A percentile compares a stretch with the other conserved stretches of the same genome.
These are phyloP conservation scores for Pyrus pyrifolia DNA, from an alignment of 306 rosid genomes.

Conservation along the genomic window DNA sequence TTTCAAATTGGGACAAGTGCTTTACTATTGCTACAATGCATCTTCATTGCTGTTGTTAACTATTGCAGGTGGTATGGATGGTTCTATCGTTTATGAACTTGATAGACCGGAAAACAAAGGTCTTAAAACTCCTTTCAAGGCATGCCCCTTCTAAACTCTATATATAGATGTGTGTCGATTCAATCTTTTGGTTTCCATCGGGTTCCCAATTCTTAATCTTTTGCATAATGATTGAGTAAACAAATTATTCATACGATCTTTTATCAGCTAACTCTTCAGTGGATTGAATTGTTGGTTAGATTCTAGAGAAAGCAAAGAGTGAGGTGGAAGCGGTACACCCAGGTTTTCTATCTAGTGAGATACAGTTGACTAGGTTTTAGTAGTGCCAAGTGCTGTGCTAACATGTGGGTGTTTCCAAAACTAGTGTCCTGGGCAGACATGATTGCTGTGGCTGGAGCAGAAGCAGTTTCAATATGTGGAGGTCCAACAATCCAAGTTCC, in stretches of 20 bases:
- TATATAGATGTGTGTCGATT: not conserved
- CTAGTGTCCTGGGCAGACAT: constrained; percentile 91
- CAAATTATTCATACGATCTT: not conserved
- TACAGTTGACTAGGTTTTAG: constrained; percentile 11
- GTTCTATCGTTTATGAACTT: constrained; percentile 77
- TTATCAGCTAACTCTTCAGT: constrained; percentile 24
- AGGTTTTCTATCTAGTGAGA: constrained; percentile 44
- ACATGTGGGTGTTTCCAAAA: constrained; percentile 25
- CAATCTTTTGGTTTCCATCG: not conserved
- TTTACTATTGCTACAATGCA: not conserved
- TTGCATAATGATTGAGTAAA: not conserved
- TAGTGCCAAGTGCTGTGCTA: constrained; percentile 18
- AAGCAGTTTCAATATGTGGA: constrained; percentile 85
- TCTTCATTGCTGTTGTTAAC: constrained; percentile 20
- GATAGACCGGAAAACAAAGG: constrained; percentile 86
- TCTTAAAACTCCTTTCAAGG: constrained; percentile 73
- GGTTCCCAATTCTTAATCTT: not conserved
- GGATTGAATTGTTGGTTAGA: constrained; percentile 42
- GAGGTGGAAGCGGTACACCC: constrained; percentile 61
- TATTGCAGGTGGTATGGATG: constrained; percentile 92
- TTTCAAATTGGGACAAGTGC: not conserved
- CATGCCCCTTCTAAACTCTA: constrained; percentile 14
- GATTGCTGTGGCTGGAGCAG: constrained; percentile 94
- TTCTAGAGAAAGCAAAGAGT: constrained; percentile 70
- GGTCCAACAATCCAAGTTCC: constrained; percentile 75